Base-by-base conservation (phyloP, 495 filamentous ascomycete genomes). In the Trichoderma erinaceum region DNA sequence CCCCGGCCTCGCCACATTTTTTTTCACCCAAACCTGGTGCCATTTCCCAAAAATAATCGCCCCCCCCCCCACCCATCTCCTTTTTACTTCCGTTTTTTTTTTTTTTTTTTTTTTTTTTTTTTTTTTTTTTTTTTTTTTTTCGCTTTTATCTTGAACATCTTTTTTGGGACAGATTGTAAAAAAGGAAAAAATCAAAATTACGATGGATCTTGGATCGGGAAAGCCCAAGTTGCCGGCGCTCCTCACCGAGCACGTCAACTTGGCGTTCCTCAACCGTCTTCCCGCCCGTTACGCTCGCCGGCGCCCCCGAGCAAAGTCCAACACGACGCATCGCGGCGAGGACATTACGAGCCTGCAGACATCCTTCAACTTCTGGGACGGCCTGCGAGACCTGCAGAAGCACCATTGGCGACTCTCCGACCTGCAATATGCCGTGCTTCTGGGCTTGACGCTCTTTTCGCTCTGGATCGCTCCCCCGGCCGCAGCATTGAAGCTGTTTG, bases 331-430 rank as follows among this genome's bases (percentile, higher is more conserved):
- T 66, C 41, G 65, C 43, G 66, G 46, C 65, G 73, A 78, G 29
- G 69, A 75, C 66, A 84, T 98, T 74, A 82, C 92, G 48, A 82
- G 83, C n/a, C 78, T 97, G 56, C 82, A 95, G 73, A 95, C 89
- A 1, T 97, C 92, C 35, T 90, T 91, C 76, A 89, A 88, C 61
- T 88, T 91, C 29, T 75, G 78, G 69, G 90, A 92, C 73, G 91
- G 91, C 7, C 77, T 97, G 63, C 83, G 84, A 32, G 84, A 88
- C 21, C 80, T 98, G 64, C 87, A 88, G 67, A 80, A 83, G 63
- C 89, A 94, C 74, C 86, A 84, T 66, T 98, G 93, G 94, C 90
- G 88, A 3, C 78, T 87, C 68, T 92, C 92, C 77, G 94, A 98
- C 79, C 86, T 88, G 65, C 94, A 97, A 75, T 93, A 98, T 73